Conservation (phyloP, 2,329 filamentous ascomycete species). For the Fusarium solani-melongenae region DNA sequence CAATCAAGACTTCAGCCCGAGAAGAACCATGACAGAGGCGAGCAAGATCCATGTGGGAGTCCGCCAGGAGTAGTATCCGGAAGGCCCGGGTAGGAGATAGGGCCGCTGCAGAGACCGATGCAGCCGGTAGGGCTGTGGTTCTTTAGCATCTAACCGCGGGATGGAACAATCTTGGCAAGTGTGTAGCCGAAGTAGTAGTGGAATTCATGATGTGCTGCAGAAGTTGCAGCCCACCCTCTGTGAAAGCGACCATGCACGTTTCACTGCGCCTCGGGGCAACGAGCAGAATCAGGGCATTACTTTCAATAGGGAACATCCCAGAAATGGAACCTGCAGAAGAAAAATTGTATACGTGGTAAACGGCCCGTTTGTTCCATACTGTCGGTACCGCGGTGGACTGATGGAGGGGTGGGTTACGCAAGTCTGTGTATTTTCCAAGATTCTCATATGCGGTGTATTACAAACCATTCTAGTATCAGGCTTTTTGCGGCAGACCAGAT, state of each 20-base stretch:
- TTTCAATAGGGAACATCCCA: neutral
- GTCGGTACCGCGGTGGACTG: slow-evolving; percentile 5
- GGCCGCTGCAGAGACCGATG: slow-evolving; percentile 10
- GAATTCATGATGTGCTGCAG: neutral
- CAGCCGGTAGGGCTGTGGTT: slow-evolving; percentile 25
- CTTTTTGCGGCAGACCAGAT: neutral
- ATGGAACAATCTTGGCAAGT: neutral
- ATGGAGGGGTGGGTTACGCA: neutral
- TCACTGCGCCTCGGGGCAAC: neutral
- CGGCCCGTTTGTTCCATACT: slow-evolving; percentile 13
- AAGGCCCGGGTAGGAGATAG: neutral
- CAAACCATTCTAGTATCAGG: neutral
- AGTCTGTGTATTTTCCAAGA: neutral
- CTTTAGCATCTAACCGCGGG: neutral
- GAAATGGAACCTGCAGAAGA: neutral
- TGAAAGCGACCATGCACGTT: neutral
- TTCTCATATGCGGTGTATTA: neutral
- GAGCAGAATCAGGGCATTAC: neutral
- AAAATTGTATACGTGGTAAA: neutral
- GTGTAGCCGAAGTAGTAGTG: neutral
- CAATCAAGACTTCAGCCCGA: neutral
- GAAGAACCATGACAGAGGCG: neutral
- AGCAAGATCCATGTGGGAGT: neutral
- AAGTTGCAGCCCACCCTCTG: neutral
- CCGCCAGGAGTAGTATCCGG: neutral